Evolutionary conservation across 2,329 filamentous ascomycete species (phyloP).

Genomic region (Teratosphaeria nubilosa): DNA sequence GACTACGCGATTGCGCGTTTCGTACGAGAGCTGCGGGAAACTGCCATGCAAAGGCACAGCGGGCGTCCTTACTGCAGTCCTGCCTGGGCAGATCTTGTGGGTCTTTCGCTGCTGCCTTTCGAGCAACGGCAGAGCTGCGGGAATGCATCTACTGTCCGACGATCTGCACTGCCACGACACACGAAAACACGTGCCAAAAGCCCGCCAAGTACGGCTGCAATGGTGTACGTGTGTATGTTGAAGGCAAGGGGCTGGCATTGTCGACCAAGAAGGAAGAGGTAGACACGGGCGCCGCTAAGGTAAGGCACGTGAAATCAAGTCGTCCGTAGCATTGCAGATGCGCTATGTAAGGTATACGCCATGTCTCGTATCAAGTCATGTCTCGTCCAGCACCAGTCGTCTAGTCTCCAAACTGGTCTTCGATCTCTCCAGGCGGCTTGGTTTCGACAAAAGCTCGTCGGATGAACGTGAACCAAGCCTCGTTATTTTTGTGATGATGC

Average conservation of each 20-base stretch:
- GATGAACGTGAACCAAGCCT: conserved; percentile 70
- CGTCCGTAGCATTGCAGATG: background rate
- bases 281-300: background rate
- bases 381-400: background rate
- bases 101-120: too few relatives aligned
- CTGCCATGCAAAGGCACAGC: too few relatives aligned
- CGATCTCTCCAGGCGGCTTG: conserved; percentile 54
- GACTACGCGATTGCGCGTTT: background rate
- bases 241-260: too few relatives aligned
- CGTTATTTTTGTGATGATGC: conserved; percentile 47
- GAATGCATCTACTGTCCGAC: too few relatives aligned
- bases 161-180: too few relatives aligned
- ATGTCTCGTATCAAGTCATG: background rate
- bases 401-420: conserved; percentile 27
- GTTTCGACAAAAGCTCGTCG: conserved; percentile 70
- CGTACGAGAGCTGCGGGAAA: background rate
- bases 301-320: background rate
- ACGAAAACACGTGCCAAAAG: too few relatives aligned
- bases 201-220: too few relatives aligned
- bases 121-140: too few relatives aligned
- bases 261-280: too few relatives aligned
- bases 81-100: too few relatives aligned
- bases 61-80: too few relatives aligned
- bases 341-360: background rate
- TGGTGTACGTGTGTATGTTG: too few relatives aligned